Evolutionary conservation across 306 rosid genomes (phyloP), one percentile per base, ranked within the genome.

Genomic region (Sindora glabra): DNA sequence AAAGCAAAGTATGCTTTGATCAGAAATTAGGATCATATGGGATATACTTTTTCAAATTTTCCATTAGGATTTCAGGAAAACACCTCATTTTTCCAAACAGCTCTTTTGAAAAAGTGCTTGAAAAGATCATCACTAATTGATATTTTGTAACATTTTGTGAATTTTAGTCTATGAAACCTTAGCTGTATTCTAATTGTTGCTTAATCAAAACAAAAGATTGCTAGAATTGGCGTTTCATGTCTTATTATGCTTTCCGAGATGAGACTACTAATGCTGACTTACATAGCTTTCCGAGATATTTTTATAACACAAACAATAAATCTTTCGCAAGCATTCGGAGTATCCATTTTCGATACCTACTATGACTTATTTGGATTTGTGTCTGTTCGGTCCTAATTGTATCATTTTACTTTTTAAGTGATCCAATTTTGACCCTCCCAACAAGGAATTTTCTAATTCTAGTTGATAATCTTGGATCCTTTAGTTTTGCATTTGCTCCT

Each of bases 311-410:
- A 82, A 63, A 84, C 97, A 3, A 77, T 81, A 0, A 79, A 75
- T 53, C 86, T 90, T 2, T 96, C 97, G 0, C 85, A 85, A 12
- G 75, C 82, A 1, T 15, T 74, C 0, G 74, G 62, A 14, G 81
- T 85, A 1, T 90, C 97, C 51, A 90, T 90, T 15, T 90, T 90
- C 13, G 97, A 90, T 74, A 81, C 90, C 0, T 90, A 96, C 44
- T 90, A 84, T 23, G 71, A 87, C 23, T 56, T 90, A 12, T 61
- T 67, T 24, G 97, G 94, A 19, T 90, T 87, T 42, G 77, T 83
- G 8, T 74, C 94, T 1, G 97, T 90, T 68, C 83, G 97, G 96
- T 90, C 0, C 97, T 96, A 0, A 90, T 94, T 2, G 84, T 87
- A 1, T 90, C 97, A 0, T 87, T 90, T 68, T 87, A 90, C 17